Conservation (phyloP, 2,329 filamentous ascomycete species). For the Fusarium heterosporum region DNA sequence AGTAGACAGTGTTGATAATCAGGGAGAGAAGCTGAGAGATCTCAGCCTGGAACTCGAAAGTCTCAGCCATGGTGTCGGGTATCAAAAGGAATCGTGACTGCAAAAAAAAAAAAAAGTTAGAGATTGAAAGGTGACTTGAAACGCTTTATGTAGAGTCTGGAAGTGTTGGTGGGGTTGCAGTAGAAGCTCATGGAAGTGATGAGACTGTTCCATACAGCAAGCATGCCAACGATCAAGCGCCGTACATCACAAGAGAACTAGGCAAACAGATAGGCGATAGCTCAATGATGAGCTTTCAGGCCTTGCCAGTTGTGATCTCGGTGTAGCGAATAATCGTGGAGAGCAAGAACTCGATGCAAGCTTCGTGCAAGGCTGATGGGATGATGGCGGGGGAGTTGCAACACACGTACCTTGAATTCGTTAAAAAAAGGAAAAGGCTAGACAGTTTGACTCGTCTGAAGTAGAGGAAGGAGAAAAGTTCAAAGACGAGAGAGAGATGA, state of each 20-base stretch:
- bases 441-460: conserved; percentile 44
- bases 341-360: background rate
- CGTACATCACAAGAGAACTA: background rate
- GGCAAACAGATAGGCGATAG: background rate
- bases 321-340: background rate
- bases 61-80: conserved; percentile 85
- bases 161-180: conserved; percentile 18
- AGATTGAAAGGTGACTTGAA: background rate
- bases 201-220: conserved; percentile 33
- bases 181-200: conserved; percentile 36
- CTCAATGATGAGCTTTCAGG: background rate
- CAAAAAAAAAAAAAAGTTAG: conserved; percentile 34
- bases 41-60: conserved; percentile 99
- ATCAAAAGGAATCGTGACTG: conserved; percentile 53
- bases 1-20: conserved; percentile 99
- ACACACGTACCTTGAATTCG: conserved; percentile 44
- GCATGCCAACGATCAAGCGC: background rate
- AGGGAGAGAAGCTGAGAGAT: conserved; percentile 99
- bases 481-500: conserved; percentile 31
- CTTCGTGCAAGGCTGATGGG: conserved; percentile 20
- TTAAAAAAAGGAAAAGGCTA: conserved; percentile 43
- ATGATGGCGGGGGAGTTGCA: conserved; percentile 13
- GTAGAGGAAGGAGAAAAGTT: conserved; percentile 33
- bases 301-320: conserved; percentile 1
- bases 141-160: conserved; percentile 5